Conservation (phyloP, 2,329 filamentous ascomycete species). For the Fusarium sambucinum region DNA sequence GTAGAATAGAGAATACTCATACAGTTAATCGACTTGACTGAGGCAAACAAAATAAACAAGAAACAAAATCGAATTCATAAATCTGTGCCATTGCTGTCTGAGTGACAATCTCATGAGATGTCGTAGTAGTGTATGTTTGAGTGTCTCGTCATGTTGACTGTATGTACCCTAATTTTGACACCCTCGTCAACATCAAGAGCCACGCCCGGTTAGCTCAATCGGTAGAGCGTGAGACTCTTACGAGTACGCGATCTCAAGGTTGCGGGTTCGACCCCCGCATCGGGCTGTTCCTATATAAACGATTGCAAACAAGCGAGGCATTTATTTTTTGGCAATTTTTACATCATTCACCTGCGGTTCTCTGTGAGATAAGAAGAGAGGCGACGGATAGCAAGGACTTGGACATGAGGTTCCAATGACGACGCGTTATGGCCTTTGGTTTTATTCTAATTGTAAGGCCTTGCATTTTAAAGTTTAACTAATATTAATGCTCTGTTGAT, state of each 20-base stretch:
- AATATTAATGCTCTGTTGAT: too few relatives aligned
- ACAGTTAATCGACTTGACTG: background rate
- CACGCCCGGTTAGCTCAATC: slow-evolving; percentile 50
- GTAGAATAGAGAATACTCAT: background rate
- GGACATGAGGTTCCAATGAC: background rate
- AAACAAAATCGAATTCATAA: background rate
- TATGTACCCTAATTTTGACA: fast-evolving
- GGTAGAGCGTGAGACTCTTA: slow-evolving; percentile 78
- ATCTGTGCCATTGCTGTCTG: background rate
- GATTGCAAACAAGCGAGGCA: slow-evolving; percentile 3
- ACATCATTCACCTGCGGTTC: too few relatives aligned
- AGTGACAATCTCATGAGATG: background rate
- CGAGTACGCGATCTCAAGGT: slow-evolving; percentile 62
- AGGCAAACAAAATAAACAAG: background rate
- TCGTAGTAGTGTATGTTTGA: background rate
- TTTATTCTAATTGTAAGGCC: background rate
- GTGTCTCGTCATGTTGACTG: fast-evolving
- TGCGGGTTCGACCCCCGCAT: slow-evolving; percentile 66
- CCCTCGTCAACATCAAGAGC: slow-evolving; percentile 5
- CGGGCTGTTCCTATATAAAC: slow-evolving; percentile 49
- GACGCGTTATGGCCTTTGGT: background rate
- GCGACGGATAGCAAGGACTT: too few relatives aligned
- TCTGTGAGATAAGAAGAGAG: background rate
- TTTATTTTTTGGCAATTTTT: background rate
- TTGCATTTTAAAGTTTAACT: background rate